Conservation (phyloP, 2,329 filamentous ascomycete species). For the Colletotrichum sp. region DNA sequence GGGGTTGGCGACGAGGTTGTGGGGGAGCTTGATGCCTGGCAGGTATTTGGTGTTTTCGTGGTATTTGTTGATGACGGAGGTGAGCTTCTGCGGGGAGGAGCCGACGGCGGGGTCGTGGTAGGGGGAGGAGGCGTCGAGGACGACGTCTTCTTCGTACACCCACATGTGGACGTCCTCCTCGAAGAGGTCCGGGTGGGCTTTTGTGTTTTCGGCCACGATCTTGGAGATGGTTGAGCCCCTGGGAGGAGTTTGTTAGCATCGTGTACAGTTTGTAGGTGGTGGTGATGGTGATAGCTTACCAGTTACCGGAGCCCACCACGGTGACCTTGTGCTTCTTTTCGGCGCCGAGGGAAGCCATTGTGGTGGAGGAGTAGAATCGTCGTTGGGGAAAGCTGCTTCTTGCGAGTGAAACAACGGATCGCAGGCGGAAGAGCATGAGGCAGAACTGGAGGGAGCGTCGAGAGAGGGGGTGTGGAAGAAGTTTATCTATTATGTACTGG, state of each 20-base stretch:
- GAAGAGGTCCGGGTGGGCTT: slow-evolving; percentile 78
- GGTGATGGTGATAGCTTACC: slow-evolving; percentile 56
- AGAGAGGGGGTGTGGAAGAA: slow-evolving; percentile 1
- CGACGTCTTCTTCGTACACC: slow-evolving; percentile 94
- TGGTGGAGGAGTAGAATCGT: slow-evolving; percentile 12
- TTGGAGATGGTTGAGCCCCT: slow-evolving; percentile 98
- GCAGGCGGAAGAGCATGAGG: slow-evolving; percentile 23
- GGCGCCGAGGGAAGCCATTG: slow-evolving; percentile 45
- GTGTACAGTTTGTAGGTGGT: accelerated
- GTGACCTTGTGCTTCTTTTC: slow-evolving; percentile 89
- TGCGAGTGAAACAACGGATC: slow-evolving; percentile 13
- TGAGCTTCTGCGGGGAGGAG: slow-evolving; percentile 82
- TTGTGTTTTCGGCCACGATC: slow-evolving; percentile 92
- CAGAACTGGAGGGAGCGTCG: not conserved
- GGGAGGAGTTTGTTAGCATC: slow-evolving; percentile 10
- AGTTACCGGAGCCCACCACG: slow-evolving; percentile 95
- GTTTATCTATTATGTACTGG: slow-evolving; percentile 7
- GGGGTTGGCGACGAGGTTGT: slow-evolving; percentile 85
- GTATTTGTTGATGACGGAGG: slow-evolving; percentile 84
- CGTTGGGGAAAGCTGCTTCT: slow-evolving; percentile 12
- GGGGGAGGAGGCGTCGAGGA: slow-evolving; percentile 72
- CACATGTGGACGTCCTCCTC: slow-evolving; percentile 96
- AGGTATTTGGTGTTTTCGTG: slow-evolving; percentile 99
- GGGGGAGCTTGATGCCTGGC: slow-evolving; percentile 81
- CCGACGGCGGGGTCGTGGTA: slow-evolving; percentile 71